Evolutionary conservation across 2,329 filamentous ascomycete species (phyloP), one percentile per base, ranked within the genome.

Genomic region (Alternaria viburni): DNA sequence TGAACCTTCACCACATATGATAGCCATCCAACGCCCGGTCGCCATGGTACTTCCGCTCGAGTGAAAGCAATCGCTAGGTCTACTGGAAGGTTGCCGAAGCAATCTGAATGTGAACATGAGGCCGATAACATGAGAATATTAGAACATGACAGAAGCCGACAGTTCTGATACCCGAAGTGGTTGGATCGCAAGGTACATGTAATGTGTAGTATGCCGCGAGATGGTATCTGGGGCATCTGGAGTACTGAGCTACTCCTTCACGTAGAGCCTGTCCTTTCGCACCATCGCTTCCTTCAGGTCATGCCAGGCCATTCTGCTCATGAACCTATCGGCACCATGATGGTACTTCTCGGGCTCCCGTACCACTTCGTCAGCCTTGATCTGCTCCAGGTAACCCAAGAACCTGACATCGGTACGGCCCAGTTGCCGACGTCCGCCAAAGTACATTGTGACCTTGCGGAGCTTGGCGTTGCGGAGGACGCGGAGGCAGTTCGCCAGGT

Each of bases 401-500:
- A 86, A 85, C 49, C 78, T 79, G 59, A 75, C 69, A 59, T 84
- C 83, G 3, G 70, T 72, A 32, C 72, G 69, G 17, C 59, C 54
- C 9, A 83, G 54, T 13, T 67, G 54, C 19, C 74, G 74, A 10
- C 83, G 80, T 45, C 84, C 84, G 45, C 74, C 70, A 61, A 85
- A 85, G 13, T 73, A 70, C 17, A 86, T 63, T 6, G 74, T 75
- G 13, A 86, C 60, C 23, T 76, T 81, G 23, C 81, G 79, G 8
- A 86, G 77, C 30, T 81, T 79, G 26, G 78, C 77, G 19, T 81
- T 69, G 8, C 78, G 75, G 13, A 86, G 75, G 43, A 83, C 76
- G 7, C 81, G 80, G 9, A 86, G 73, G 32, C 81, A 79, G 25
- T 82, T 81, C 44, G 83, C 77, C 44, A 86, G 69, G 41, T 82